Conservation (phyloP, 257 asterid genomes). For the Ilex asprella region DNA sequence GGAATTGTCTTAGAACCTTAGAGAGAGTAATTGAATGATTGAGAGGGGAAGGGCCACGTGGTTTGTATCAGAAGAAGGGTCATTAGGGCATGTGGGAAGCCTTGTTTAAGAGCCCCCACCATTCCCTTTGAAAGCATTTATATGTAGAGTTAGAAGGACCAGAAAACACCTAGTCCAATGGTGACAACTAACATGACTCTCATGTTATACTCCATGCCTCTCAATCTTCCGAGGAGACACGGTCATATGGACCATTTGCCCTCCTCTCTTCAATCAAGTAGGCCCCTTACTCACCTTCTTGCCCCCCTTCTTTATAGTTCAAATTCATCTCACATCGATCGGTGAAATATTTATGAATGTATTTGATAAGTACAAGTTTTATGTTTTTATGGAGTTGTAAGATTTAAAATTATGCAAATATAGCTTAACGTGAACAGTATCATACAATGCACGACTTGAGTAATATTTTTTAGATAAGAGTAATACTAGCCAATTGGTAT, state of each 20-base stretch:
- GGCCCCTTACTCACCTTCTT: conserved; percentile 16
- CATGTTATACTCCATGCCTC: conserved; percentile 33
- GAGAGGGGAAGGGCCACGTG: conserved; percentile 42
- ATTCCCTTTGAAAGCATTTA: conserved; percentile 8
- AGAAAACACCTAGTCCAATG: conserved; percentile 17
- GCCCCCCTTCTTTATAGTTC: neutral
- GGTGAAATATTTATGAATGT: too few relatives aligned
- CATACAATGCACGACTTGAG: too few relatives aligned
- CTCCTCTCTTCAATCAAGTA: conserved; percentile 18
- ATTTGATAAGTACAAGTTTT: too few relatives aligned
- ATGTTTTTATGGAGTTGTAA: too few relatives aligned
- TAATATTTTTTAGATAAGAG: too few relatives aligned
- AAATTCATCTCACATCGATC: too few relatives aligned
- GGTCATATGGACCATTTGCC: conserved; percentile 30
- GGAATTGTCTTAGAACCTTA: neutral
- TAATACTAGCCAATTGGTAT: too few relatives aligned
- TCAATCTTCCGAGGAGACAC: conserved; percentile 27
- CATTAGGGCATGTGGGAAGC: conserved; percentile 50
- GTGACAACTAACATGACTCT: conserved; percentile 46
- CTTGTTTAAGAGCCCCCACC: conserved; percentile 36
- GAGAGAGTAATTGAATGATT: conserved; percentile 1
- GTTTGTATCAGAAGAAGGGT: conserved; percentile 42
- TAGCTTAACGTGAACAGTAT: too few relatives aligned
- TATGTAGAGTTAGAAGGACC: conserved; percentile 17
- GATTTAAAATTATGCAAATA: too few relatives aligned